phyloP scores from a whole-genome alignment of 202 grass and related monocot genomes.

The Sporobolus alterniflorus region DNA sequence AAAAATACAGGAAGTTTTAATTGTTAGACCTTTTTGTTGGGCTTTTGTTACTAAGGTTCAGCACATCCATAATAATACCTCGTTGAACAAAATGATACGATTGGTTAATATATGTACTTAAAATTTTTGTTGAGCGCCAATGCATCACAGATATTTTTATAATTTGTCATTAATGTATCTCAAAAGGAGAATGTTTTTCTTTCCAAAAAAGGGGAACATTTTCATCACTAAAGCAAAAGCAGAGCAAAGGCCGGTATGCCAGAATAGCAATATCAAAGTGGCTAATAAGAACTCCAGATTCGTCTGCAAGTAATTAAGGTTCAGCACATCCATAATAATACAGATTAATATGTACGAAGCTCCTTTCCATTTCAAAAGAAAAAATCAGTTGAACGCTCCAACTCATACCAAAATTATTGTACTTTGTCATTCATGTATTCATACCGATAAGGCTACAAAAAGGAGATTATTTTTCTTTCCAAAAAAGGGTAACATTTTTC shows the following conservation, averaged over 20 bases:
- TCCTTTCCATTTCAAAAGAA: too few species aligned
- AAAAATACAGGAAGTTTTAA: neutral
- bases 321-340: too few species aligned
- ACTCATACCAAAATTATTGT: too few species aligned
- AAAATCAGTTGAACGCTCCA: too few species aligned
- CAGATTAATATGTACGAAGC: too few species aligned
- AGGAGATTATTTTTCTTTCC: too few species aligned
- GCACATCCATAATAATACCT: neutral
- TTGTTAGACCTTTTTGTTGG: neutral
- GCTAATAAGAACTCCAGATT: conserved; percentile 25
- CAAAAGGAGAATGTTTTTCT: conserved; percentile 12
- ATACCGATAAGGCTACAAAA: too few species aligned
- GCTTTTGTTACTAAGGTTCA: neutral
- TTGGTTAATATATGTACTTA: neutral
- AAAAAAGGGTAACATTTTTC: too few species aligned
- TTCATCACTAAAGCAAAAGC: neutral
- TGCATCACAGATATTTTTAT: too few species aligned
- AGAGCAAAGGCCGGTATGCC: conserved; percentile 20
- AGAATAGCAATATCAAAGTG: conserved; percentile 2
- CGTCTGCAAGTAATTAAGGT: neutral
- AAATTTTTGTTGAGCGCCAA: neutral
- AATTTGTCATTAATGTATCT: too few species aligned
- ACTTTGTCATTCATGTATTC: too few species aligned
- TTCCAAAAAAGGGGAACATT: conserved; percentile 21
- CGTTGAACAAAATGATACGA: too few species aligned